Conservation (phyloP, 164 flowering plant species). For the Litsea cubeba region DNA sequence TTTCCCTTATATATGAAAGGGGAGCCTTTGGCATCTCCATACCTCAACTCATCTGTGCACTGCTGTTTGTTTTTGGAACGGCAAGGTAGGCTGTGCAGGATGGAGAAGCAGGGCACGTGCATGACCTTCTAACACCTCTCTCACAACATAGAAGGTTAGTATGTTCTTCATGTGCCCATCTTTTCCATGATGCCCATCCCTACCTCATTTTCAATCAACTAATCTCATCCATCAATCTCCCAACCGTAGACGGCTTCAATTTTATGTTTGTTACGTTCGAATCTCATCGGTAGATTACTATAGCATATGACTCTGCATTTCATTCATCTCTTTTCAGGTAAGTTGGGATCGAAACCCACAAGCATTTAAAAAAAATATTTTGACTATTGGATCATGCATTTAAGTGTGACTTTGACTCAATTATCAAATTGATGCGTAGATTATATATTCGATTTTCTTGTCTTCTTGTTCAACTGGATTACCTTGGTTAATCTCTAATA, state of each 20-base stretch:
- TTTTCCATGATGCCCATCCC: slow-evolving; percentile 80
- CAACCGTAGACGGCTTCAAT: neutral
- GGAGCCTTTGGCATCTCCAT: neutral
- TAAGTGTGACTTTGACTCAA: no score
- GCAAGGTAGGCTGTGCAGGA: slow-evolving; percentile 65
- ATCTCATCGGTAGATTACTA: no score
- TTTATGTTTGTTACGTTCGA: neutral
- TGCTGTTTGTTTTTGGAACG: neutral
- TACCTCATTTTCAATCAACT: slow-evolving; percentile 22
- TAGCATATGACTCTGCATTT: no score
- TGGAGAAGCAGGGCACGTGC: slow-evolving; percentile 99
- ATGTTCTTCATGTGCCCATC: slow-evolving; percentile 82
- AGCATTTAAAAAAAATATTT: neutral
- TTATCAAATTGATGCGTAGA: no score
- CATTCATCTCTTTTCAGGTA: neutral
- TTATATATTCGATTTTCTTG: no score
- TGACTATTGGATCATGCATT: neutral
- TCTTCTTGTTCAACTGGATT: no score
- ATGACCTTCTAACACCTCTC: slow-evolving; percentile 46
- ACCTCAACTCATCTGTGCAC: neutral
- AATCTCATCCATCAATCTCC: neutral
- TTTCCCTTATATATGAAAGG: neutral
- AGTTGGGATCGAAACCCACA: neutral
- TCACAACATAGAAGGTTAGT: slow-evolving; percentile 20
- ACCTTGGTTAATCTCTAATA: no score